Percentiles rank a stretch among this genome's conserved stretches.
Evolutionary conservation across 805 yeast genomes (phyloP).

Genomic region (Starmerella kuoi): DNA sequence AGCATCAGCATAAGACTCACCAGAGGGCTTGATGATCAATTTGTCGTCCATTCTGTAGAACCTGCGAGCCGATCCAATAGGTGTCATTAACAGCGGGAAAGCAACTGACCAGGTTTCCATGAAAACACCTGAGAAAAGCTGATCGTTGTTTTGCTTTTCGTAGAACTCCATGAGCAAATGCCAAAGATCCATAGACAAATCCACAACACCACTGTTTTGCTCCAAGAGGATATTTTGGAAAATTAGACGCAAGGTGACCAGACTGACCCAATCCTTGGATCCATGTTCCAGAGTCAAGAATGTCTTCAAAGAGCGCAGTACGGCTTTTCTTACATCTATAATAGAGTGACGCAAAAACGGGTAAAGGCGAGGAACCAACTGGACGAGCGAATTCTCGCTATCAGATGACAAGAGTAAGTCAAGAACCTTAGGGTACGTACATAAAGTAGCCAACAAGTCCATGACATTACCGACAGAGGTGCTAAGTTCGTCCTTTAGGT

Average conservation of each 20-base stretch:
- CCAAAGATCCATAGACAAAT: conserved; percentile 53
- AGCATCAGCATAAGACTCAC: conserved; percentile 31
- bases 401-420: conserved; percentile 50
- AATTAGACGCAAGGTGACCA: conserved; percentile 57
- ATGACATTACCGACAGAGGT: conserved; percentile 93
- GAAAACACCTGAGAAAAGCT: conserved; percentile 1
- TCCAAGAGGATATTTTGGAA: conserved; percentile 84
- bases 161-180: conserved; percentile 34
- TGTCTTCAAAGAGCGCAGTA: conserved; percentile 64
- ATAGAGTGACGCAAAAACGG: conserved; percentile 93
- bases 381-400: conserved; percentile 46
- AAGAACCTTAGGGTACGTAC: conserved; percentile 68
- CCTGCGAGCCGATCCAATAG: conserved; percentile 85
- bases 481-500: conserved; percentile 79
- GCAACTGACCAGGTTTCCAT: conserved; percentile 34
- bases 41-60: conserved; percentile 70
- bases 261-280: conserved; percentile 60
- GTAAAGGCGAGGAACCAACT: conserved; percentile 76
- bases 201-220: conserved; percentile 63
- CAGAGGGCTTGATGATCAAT: conserved; percentile 72
- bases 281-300: conserved; percentile 43
- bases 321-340: conserved; percentile 79
- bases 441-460: conserved; percentile 81
- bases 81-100: conserved; percentile 65
- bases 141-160: neutral